Evolutionary conservation across 2,329 filamentous ascomycete species (phyloP), one percentile per base, ranked within the genome.

Genomic region (Lachnum nothofagi): DNA sequence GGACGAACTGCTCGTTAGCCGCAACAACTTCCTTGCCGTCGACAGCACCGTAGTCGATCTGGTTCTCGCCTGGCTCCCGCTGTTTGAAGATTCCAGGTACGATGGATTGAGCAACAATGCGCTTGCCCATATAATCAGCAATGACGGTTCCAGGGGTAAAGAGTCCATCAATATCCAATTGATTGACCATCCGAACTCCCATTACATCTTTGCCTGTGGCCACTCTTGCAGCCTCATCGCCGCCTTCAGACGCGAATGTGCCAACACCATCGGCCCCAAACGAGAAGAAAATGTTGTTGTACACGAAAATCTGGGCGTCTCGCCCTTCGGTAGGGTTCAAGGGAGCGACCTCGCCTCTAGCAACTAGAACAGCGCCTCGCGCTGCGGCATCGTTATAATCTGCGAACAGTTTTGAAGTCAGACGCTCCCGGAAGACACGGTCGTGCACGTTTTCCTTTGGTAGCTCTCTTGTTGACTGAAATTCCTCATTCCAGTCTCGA

Each of bases 211-310:
- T 98, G 56, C 91, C 91, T 4, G 94, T 95, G 22, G 94, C 93
- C 49, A 97, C 89, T 51, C 91, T 83, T 12, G 93, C 93, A 57
- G 93, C 93, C 71, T 98, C 93, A 58, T 98, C 91, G 17, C 93
- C 93, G 58, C 93, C 93, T 71, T 98, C 93, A 3, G 86, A 91
- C 9, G 90, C 91, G 68, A 98, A 98, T 14, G 93, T 98, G 37
- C 93, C 91, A 39, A 97, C 93, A 44, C 93, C 94, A 67, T 98
- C 93, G 38, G 93, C 91, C 54, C 93, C 93, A 61, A 96, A 97
- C 0, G 93, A 97, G 75, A 95, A 98, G 75, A 98, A 98, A 59
- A 98, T 90, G 70, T 98, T 98, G 76, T 97, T 97, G 75, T 97
- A 96, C 20, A 98, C 91, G 63, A 95, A 98, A 57, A 98, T 98